These are phyloP conservation scores for Lyophyllum shimeji DNA, from an alignment of 768 basidiomycete species.

Conservation along the genomic window DNA sequence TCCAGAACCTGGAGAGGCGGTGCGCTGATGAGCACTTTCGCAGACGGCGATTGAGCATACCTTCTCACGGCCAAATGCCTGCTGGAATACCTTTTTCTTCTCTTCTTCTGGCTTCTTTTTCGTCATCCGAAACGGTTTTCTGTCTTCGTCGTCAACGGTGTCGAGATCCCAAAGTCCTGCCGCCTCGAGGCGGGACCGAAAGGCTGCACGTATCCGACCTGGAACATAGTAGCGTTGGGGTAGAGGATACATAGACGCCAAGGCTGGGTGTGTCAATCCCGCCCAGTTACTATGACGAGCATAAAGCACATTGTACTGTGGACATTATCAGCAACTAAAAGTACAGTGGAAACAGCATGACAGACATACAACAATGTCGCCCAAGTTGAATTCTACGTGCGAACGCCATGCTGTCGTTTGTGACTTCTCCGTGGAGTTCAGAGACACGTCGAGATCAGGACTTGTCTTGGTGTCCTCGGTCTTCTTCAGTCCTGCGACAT, in stretches of 20 bases:
- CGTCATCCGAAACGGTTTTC: conserved; percentile 39
- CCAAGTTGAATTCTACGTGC: conserved; percentile 65
- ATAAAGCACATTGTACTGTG: conserved; percentile 64
- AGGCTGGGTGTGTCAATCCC: conserved; percentile 49
- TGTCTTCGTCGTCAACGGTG: conserved; percentile 41
- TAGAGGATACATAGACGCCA: conserved; percentile 57
- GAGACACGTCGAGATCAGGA: conserved; percentile 48
- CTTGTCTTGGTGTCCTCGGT: conserved; percentile 21
- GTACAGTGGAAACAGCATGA: neutral
- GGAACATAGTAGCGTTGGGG: conserved; percentile 80
- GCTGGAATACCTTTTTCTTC: conserved; percentile 39
- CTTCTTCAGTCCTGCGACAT: conserved; percentile 52
- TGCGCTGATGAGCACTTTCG: neutral
- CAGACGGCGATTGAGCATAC: conserved; percentile 31
- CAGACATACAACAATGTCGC: conserved; percentile 70
- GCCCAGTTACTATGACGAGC: conserved; percentile 63
- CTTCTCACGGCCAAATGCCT: conserved; percentile 65
- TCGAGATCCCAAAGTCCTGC: conserved; percentile 61
- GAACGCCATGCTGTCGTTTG: conserved; percentile 61
- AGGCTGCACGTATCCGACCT: conserved; percentile 53
- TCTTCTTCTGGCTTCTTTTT: conserved; percentile 30
- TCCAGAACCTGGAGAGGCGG: conserved; percentile 47
- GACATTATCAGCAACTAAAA: neutral
- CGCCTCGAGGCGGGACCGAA: conserved; percentile 58
- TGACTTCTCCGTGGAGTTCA: conserved; percentile 48